These are phyloP conservation scores for Adenanthera pavonina DNA, from an alignment of 306 rosid species.

Conservation along the genomic window DNA sequence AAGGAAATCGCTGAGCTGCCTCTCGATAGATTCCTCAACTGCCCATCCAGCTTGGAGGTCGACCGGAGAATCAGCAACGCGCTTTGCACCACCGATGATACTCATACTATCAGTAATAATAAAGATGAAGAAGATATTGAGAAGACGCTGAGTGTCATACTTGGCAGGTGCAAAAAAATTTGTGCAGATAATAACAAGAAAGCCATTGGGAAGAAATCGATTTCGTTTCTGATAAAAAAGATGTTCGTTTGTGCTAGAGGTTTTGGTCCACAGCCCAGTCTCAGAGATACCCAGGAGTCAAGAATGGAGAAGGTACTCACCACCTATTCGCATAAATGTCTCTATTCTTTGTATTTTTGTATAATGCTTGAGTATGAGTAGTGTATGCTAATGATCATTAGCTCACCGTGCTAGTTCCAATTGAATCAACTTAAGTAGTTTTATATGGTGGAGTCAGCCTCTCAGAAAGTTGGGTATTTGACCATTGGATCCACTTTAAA, in stretches of 20 bases:
- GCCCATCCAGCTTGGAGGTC: conserved; percentile 97
- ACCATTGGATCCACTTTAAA: too few species aligned
- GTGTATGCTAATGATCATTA: not conserved
- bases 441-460: too few species aligned
- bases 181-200: conserved; percentile 69
- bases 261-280: conserved; percentile 80
- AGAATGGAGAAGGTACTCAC: conserved; percentile 91
- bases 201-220: conserved; percentile 76
- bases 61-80: conserved; percentile 79
- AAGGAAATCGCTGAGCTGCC: conserved; percentile 85
- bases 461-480: too few species aligned
- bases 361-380: not conserved
- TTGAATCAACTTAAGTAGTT: not conserved
- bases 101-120: not conserved
- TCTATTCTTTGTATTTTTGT: not conserved
- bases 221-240: conserved; percentile 88
- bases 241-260: conserved; percentile 88
- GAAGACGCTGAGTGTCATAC: conserved; percentile 81
- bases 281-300: conserved; percentile 86
- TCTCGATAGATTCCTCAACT: conserved; percentile 89
- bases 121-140: conserved; percentile 76
- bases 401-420: not conserved
- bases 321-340: not conserved
- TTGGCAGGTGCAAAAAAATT: conserved; percentile 81
- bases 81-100: conserved; percentile 57